These are phyloP conservation scores for Neurospora sp. DNA, from an alignment of 2,329 filamentous ascomycete species.

Conservation along the genomic window DNA sequence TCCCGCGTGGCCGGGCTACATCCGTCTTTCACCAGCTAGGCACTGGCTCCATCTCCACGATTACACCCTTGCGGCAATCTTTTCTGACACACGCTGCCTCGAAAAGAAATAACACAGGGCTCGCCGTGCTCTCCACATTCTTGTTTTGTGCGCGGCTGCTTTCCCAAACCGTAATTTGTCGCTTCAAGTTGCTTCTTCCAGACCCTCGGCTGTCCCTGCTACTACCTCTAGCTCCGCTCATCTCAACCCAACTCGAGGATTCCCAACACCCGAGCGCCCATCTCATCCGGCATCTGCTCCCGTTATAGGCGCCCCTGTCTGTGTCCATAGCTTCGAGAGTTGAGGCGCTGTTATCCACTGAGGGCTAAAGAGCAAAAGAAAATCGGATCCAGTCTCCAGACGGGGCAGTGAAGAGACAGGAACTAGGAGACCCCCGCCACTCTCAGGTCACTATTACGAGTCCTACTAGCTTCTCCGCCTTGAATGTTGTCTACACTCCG, in stretches of 20 bases:
- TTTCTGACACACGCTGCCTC: conserved; percentile 35
- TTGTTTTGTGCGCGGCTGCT: conserved; percentile 30
- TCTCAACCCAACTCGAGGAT: conserved; percentile 2
- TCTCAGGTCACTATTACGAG: conserved; percentile 5
- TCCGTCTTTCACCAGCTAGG: conserved; percentile 3
- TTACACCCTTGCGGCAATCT: conserved; percentile 29
- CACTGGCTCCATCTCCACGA: conserved; percentile 19
- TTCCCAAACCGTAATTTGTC: conserved; percentile 22
- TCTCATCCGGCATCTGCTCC: conserved; percentile 4
- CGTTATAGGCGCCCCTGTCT: conserved; percentile 1
- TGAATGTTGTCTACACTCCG: conserved; percentile 11
- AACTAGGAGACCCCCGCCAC: conserved; percentile 18
- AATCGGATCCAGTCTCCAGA: conserved; percentile 8
- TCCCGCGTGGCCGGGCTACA: neutral
- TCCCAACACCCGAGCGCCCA: conserved; percentile 1
- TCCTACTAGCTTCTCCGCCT: conserved; percentile 17
- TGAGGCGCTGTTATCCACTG: neutral
- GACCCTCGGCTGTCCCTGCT: conserved; percentile 6
- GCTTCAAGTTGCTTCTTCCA: conserved; percentile 13
- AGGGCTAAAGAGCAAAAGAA: conserved; percentile 5
- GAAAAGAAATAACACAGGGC: conserved; percentile 34
- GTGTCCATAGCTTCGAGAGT: neutral
- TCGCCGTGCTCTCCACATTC: conserved; percentile 32
- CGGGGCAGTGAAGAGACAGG: conserved; percentile 12
- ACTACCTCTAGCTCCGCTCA: conserved; percentile 1